A percentile compares a stretch with the other conserved stretches of the same genome.
These are phyloP conservation scores for Kwoniella mangroviensis DNA, from an alignment of 768 basidiomycete species.

Conservation along the genomic window DNA sequence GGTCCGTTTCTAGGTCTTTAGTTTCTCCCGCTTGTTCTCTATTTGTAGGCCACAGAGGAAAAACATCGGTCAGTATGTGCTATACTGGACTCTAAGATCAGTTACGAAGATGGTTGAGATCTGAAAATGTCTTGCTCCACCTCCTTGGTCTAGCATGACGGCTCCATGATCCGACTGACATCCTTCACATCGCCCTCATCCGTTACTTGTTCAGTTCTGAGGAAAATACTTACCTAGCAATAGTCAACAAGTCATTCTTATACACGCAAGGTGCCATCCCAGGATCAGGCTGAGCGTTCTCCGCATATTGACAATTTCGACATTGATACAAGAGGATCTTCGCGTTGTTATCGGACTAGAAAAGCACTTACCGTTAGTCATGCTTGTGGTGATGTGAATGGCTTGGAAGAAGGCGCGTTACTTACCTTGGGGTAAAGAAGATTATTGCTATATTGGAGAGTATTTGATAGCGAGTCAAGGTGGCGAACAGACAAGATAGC, in stretches of 20 bases:
- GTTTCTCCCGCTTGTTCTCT: constrained; percentile 95
- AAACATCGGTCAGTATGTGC: neutral
- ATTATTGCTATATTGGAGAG: constrained; percentile 68
- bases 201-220: no score
- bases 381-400: no score
- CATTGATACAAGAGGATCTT: constrained; percentile 88
- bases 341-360: constrained; percentile 84
- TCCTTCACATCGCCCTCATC: neutral
- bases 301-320: constrained; percentile 84
- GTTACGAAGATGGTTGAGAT: no score
- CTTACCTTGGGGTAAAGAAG: constrained; percentile 74
- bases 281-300: constrained; percentile 63
- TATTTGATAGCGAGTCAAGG: constrained; percentile 12
- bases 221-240: constrained; percentile 71
- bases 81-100: no score
- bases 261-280: constrained; percentile 85
- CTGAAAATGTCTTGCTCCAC: no score
- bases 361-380: no score
- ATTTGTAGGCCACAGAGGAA: constrained; percentile 2
- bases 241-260: constrained; percentile 86
- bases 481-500: neutral
- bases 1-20: constrained; percentile 81
- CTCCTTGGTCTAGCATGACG: no score
- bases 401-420: no score
- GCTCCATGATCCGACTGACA: neutral